phyloP scores from a whole-genome alignment of 2,329 filamentous ascomycete genomes.

The Daldinia eschscholtzii region DNA sequence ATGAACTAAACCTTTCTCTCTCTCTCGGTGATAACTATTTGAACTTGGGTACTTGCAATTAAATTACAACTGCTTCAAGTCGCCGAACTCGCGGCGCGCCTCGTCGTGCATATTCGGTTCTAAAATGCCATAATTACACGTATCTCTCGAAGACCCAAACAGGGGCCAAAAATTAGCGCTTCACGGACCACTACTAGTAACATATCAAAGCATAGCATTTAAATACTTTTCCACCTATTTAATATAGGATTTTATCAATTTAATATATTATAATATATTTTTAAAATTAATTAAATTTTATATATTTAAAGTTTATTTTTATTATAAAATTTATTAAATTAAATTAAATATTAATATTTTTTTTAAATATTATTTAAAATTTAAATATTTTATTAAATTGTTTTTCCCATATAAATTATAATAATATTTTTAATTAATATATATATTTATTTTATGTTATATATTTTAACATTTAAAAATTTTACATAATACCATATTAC shows the following conservation, averaged over 20 bases:
- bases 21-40: not conserved
- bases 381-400: too few species aligned
- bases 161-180: not conserved
- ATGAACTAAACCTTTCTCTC: not conserved
- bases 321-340: not conserved
- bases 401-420: too few species aligned
- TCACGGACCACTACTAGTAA: too few species aligned
- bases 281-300: not conserved
- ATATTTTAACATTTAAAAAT: too few species aligned
- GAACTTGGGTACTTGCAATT: not conserved
- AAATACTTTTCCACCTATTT: not conserved
- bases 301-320: not conserved
- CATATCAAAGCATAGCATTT: too few species aligned
- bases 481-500: too few species aligned
- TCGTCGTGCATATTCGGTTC: slow-evolving; percentile 6
- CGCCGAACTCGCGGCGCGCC: slow-evolving; percentile 1
- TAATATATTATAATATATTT: too few species aligned
- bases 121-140: not conserved
- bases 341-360: too few species aligned
- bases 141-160: not conserved
- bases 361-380: too few species aligned
- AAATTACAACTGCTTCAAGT: not conserved
- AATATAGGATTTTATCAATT: too few species aligned
- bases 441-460: too few species aligned
- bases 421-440: too few species aligned